Conservation (phyloP, 495 filamentous ascomycete species). For the Saxophila tyrrhenica region DNA sequence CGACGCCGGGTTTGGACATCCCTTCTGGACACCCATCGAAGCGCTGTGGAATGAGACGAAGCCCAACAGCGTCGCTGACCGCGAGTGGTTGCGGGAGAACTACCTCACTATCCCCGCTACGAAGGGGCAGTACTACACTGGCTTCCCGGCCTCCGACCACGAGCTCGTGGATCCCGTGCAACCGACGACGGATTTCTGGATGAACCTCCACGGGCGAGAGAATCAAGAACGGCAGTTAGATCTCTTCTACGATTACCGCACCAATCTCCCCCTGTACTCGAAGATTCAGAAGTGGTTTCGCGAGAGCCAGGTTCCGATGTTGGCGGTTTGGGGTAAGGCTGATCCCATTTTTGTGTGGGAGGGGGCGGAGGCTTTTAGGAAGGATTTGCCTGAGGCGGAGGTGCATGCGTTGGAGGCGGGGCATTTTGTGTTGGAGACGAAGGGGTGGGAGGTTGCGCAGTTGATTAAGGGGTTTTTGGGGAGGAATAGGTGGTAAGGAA, state of each 20-base stretch:
- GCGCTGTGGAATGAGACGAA: constrained; percentile 35
- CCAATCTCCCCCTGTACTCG: constrained; percentile 44
- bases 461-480: constrained; percentile 39
- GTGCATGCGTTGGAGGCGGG: constrained; percentile 45
- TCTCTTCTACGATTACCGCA: constrained; percentile 47
- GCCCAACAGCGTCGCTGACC: constrained; percentile 28
- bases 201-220: constrained; percentile 31
- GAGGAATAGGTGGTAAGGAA: not conserved
- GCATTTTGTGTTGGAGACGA: constrained; percentile 52
- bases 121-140: constrained; percentile 45
- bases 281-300: constrained; percentile 50
- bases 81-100: constrained; percentile 29
- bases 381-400: constrained; percentile 42
- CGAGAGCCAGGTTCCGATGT: constrained; percentile 40
- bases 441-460: constrained; percentile 38
- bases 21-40: constrained; percentile 43
- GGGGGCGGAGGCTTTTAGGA: constrained; percentile 49
- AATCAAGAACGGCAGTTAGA: constrained; percentile 49
- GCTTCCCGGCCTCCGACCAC: constrained; percentile 27
- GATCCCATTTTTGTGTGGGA: constrained; percentile 45
- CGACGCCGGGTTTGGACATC: constrained; percentile 42
- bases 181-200: constrained; percentile 35
- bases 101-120: constrained; percentile 39
- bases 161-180: constrained; percentile 37
- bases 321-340: constrained; percentile 54